phyloP scores from a whole-genome alignment of 2,329 filamentous ascomycete genomes.

The Tolypocladium inflatum region DNA sequence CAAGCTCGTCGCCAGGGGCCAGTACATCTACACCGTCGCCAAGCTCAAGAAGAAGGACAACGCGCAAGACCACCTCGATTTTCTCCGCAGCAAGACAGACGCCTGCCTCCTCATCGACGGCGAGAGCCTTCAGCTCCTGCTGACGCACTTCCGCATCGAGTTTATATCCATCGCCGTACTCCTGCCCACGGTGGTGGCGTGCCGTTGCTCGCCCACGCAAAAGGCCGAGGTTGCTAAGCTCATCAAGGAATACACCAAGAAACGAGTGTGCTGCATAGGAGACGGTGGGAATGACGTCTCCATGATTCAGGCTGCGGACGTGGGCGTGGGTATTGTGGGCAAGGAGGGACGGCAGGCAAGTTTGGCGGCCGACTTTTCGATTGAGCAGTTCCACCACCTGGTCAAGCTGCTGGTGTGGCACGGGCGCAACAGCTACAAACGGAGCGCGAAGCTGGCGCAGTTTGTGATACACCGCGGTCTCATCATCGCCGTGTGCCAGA shows the following conservation, averaged over 20 bases:
- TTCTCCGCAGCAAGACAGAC: constrained; percentile 80
- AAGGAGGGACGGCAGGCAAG: constrained; percentile 95
- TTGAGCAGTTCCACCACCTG: constrained; percentile 88
- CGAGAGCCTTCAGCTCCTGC: constrained; percentile 75
- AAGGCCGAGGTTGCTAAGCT: constrained; percentile 90
- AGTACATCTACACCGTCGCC: constrained; percentile 90
- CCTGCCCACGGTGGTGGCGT: constrained; percentile 87
- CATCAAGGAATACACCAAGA: constrained; percentile 86
- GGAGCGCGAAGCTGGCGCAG: constrained; percentile 88
- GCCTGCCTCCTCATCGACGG: constrained; percentile 88
- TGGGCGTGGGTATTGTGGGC: constrained; percentile 94
- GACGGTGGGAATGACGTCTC: constrained; percentile 97
- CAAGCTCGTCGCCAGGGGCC: constrained; percentile 84
- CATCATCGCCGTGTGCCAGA: constrained; percentile 93
- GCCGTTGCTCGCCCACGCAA: constrained; percentile 91
- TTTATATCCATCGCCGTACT: constrained; percentile 85
- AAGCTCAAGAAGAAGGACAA: constrained; percentile 76
- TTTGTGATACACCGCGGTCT: constrained; percentile 97
- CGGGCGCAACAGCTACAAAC: constrained; percentile 93
- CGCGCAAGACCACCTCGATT: constrained; percentile 81
- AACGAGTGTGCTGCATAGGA: constrained; percentile 93
- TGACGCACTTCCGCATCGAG: constrained; percentile 70
- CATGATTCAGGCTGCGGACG: constrained; percentile 98
- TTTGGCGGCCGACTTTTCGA: constrained; percentile 91
- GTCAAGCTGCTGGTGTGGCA: constrained; percentile 99